Evolutionary conservation across 352 stramenopile species (phyloP).

Genomic region (Globisporangium megalacanthum): DNA sequence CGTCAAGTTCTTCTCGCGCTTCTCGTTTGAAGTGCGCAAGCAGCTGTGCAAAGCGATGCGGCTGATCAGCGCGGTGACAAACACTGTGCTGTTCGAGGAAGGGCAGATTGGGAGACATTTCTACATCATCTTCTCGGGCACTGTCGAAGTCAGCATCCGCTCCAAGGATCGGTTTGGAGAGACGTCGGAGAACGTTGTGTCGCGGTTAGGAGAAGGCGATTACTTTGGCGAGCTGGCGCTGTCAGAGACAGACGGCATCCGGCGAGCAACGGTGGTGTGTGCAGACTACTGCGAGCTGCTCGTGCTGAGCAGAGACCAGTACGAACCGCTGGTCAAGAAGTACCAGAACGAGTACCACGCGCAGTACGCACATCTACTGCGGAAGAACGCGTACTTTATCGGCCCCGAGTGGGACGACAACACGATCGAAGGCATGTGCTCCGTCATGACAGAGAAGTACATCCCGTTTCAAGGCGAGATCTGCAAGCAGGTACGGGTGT

Average conservation of each 20-base stretch:
- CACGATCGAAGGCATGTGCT: conserved; percentile 82
- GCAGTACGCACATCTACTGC: conserved; percentile 73
- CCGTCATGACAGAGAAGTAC: conserved; percentile 82
- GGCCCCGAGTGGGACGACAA: conserved; percentile 75
- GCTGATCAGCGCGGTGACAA: conserved; percentile 70
- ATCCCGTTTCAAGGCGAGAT: conserved; percentile 64
- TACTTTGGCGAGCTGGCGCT: conserved; percentile 79
- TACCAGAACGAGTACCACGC: conserved; percentile 82
- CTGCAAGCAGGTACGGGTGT: conserved; percentile 54
- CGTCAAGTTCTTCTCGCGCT: conserved; percentile 84
- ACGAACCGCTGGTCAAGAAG: conserved; percentile 77
- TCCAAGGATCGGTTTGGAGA: conserved; percentile 75
- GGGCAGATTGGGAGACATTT: conserved; percentile 72
- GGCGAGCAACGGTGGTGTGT: conserved; percentile 64
- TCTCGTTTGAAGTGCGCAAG: conserved; percentile 84
- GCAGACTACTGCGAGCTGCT: conserved; percentile 74
- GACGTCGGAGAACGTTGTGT: conserved; percentile 57
- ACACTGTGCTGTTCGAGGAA: conserved; percentile 79
- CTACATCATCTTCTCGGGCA: conserved; percentile 80
- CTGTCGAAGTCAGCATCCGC: conserved; percentile 59
- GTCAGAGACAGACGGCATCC: conserved; percentile 55
- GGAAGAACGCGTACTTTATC: conserved; percentile 73
- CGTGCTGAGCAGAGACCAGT: conserved; percentile 70
- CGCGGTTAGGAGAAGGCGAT: conserved; percentile 58
- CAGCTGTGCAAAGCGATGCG: conserved; percentile 79